phyloP scores from a whole-genome alignment of 441 rosid species.

The Syzygium syzygioides region DNA sequence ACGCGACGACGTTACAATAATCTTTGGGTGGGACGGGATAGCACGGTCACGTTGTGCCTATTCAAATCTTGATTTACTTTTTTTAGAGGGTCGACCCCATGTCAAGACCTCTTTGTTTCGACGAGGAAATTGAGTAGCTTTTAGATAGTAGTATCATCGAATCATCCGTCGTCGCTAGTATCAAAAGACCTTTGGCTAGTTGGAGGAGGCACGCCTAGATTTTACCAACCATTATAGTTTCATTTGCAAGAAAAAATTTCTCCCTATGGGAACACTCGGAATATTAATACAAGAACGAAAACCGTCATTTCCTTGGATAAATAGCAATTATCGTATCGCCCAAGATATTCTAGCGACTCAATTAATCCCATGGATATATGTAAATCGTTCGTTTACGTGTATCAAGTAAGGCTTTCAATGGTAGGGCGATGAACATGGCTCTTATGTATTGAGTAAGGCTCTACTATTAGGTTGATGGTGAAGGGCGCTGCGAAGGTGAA shows the following conservation, averaged over 20 bases:
- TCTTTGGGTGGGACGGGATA: background rate
- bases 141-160: background rate
- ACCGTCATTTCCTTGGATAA: too few species aligned
- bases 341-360: too few species aligned
- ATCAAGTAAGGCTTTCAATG: background rate
- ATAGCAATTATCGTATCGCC: too few species aligned
- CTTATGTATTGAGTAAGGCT: rapidly evolving
- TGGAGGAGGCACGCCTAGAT: background rate
- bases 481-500: rapidly evolving
- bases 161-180: background rate
- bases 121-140: background rate
- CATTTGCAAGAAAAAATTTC: background rate
- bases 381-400: too few species aligned
- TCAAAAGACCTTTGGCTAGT: background rate
- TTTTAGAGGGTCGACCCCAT: background rate
- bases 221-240: background rate
- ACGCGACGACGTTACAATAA: background rate
- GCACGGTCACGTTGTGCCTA: background rate
- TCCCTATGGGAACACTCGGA: background rate
- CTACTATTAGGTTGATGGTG: background rate
- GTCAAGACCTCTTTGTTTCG: background rate
- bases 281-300: background rate
- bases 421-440: background rate
- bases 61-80: background rate
- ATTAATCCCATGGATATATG: too few species aligned